phyloP scores from a whole-genome alignment of 1,139 yeast species.

The Pichia sp. region DNA sequence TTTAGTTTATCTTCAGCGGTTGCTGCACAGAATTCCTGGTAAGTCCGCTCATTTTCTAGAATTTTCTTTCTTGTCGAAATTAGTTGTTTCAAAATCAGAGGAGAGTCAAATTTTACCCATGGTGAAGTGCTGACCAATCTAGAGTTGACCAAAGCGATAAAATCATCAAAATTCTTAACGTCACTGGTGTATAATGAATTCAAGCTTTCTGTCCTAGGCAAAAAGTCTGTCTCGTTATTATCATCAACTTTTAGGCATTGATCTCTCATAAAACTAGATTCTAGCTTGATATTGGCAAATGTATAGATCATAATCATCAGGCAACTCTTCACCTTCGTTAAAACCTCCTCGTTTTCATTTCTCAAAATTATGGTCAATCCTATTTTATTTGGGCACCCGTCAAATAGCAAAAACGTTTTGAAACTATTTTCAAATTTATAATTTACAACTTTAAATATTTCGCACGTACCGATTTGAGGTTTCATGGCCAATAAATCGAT shows the following conservation, averaged over 20 bases:
- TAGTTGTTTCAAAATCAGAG: slow-evolving; percentile 34
- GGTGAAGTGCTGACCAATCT: slow-evolving; percentile 43
- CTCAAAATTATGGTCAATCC: slow-evolving; percentile 82
- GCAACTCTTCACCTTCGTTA: slow-evolving; percentile 67
- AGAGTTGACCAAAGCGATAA: slow-evolving; percentile 30
- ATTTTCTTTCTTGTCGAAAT: slow-evolving; percentile 30
- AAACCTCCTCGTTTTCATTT: slow-evolving; percentile 56
- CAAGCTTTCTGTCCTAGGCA: slow-evolving; percentile 1
- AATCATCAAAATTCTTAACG: slow-evolving; percentile 24
- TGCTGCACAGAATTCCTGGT: slow-evolving; percentile 14
- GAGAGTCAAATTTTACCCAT: slow-evolving; percentile 36
- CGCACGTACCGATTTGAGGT: slow-evolving; percentile 68
- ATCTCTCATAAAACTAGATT: slow-evolving; percentile 73
- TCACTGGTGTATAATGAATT: slow-evolving; percentile 14
- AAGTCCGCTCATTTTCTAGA: slow-evolving; percentile 22
- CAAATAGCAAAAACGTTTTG: slow-evolving; percentile 67
- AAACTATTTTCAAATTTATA: slow-evolving; percentile 46
- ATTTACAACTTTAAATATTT: slow-evolving; percentile 59
- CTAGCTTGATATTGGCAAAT: slow-evolving; percentile 69
- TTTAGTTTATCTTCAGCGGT: slow-evolving; percentile 4
- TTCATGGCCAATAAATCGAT: slow-evolving; percentile 53
- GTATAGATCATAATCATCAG: slow-evolving; percentile 75
- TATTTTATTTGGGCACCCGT: slow-evolving; percentile 64
- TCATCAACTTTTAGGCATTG: slow-evolving; percentile 40
- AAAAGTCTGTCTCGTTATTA: background rate